phyloP scores from a whole-genome alignment of 352 stramenopile genomes.

The Pythium periplocum region DNA sequence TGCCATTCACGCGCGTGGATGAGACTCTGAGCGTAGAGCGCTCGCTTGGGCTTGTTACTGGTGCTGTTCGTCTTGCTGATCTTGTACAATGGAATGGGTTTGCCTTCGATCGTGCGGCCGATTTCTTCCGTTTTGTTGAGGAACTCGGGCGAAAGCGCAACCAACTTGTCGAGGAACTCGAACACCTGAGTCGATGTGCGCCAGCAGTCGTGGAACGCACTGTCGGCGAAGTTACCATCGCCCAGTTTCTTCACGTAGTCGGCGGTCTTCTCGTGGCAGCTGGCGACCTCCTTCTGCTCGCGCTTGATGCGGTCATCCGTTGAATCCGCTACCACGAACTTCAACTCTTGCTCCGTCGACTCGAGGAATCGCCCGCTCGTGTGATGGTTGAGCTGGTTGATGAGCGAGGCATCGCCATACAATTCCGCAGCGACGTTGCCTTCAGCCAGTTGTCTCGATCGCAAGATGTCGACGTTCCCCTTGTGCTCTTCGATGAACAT shows the following conservation, averaged over 20 bases:
- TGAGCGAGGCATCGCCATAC: background rate
- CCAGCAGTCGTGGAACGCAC: conserved; percentile 69
- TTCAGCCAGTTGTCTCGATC: conserved; percentile 1
- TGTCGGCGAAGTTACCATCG: conserved; percentile 29
- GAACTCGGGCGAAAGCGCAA: conserved; percentile 32
- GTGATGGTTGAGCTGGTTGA: background rate
- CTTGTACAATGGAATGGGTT: conserved; percentile 53
- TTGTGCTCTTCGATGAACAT: conserved; percentile 8
- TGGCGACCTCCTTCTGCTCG: conserved; percentile 8
- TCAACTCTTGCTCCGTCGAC: no score
- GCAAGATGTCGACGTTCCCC: conserved; percentile 9
- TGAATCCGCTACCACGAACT: no score
- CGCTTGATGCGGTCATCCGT: no score
- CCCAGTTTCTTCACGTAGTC: conserved; percentile 7
- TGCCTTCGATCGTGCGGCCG: conserved; percentile 46
- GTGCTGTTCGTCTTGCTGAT: conserved; percentile 28
- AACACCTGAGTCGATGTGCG: conserved; percentile 52
- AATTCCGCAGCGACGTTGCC: conserved; percentile 12
- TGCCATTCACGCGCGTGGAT: conserved; percentile 42
- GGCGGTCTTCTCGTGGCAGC: conserved; percentile 6
- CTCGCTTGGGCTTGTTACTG: conserved; percentile 21
- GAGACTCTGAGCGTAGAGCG: conserved; percentile 59
- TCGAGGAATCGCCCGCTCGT: background rate
- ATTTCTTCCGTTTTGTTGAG: conserved; percentile 49
- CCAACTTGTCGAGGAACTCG: conserved; percentile 50